Base-by-base conservation (phyloP, 1,139 yeast species). In the Saccharomycopsis phalli region DNA sequence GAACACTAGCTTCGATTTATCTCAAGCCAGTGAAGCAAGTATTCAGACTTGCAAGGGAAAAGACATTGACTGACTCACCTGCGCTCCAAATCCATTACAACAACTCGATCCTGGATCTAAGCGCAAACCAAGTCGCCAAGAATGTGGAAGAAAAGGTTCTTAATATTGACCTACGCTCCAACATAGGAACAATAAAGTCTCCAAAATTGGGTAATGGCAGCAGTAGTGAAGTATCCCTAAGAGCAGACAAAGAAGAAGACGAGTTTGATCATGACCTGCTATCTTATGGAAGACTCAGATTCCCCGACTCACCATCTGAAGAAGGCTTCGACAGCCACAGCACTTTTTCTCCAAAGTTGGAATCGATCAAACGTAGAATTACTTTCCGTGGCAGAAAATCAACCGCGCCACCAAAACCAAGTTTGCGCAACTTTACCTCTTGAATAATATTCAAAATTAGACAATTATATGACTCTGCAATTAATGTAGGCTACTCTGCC, bases 1-100 rank as follows among this genome's bases (percentile, higher is more conserved):
- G 96, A 1, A 66, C 87, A 0, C 62, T 88, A 41, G 88, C 94
- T 0, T 81, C 94, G 0, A 76, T 88, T 21, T 88, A 87, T 53
- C 63, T 87, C 50, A 83, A 86, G 51, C 94, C 96, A 0, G 80
- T 84, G 4, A 71, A 71, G 19, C 83, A 75, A 49, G 87, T 88
- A 1, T 87, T 88, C 62, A 63, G 94, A 31, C 61, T 73, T 32
- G 71, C 87, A 2, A 78, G 72, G 49, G 61, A 69, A 3, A 77
- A 70, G 44, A 54, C 57, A 17, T 59, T 88, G 23, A 67, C 74
- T 0, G 56, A 59, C 7, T 77, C 87, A 33, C 84, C 91, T 0
- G 91, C 88, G 0, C 60, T 83, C 37, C 52, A 53, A 34, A 29
- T 38, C 2, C 47, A 49, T 18, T 53, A 51, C 26, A 50, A 44